These are phyloP conservation scores for Diplodia seriata DNA, from an alignment of 2,329 filamentous ascomycete species.

Conservation along the genomic window DNA sequence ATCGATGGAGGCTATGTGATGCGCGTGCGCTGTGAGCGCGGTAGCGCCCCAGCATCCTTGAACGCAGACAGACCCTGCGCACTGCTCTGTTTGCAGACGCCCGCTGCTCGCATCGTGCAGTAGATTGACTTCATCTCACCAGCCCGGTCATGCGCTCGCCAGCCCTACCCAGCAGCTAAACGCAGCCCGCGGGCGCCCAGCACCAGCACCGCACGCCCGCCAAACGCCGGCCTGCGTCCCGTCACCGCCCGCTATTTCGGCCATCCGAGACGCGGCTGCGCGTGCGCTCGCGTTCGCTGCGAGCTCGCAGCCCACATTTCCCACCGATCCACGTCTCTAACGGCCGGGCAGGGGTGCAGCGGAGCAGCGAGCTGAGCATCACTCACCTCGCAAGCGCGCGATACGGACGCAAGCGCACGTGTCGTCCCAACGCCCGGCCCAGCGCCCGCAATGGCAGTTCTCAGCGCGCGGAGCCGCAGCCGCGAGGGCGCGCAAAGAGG, in stretches of 20 bases:
- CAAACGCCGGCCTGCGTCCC: background rate
- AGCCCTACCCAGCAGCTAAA: conserved; percentile 6
- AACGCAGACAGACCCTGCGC: conserved; percentile 1
- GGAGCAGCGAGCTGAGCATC: conserved; percentile 3
- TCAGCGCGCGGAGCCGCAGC: conserved; percentile 3
- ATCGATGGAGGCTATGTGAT: conserved; percentile 5
- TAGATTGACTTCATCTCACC: conserved; percentile 1
- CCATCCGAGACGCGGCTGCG: background rate
- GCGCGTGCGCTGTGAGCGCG: conserved; percentile 1
- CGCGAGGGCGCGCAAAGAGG: background rate
- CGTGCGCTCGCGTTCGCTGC: background rate
- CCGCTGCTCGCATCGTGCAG: background rate
- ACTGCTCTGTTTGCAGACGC: conserved; percentile 14
- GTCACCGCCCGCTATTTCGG: background rate
- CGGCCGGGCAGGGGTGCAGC: conserved; percentile 24
- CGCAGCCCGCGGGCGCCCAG: conserved; percentile 1
- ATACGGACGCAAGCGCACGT: conserved; percentile 24
- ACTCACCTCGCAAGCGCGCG: conserved; percentile 25
- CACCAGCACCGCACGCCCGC: conserved; percentile 3
- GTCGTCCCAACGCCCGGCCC: conserved; percentile 5
- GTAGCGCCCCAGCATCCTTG: background rate
- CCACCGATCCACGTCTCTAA: conserved; percentile 13
- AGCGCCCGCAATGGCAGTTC: background rate
- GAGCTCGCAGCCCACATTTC: background rate
- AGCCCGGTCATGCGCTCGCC: background rate